These are phyloP conservation scores for Sanghuangporus baumii DNA, from an alignment of 1,284 basidiomycete genomes.

Conservation along the genomic window DNA sequence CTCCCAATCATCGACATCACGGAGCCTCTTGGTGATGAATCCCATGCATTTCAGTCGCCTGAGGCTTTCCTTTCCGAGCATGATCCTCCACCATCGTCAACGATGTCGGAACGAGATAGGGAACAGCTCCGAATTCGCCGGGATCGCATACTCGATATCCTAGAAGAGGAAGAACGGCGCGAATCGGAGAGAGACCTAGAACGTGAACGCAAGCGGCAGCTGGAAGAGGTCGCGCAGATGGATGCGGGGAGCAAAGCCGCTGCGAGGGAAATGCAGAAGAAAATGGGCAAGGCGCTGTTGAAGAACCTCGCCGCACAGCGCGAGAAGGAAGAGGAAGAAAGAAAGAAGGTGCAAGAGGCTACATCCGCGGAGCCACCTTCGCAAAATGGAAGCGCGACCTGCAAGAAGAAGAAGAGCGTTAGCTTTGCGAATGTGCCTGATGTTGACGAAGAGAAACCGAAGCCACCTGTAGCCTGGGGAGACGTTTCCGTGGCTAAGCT, in stretches of 20 bases:
- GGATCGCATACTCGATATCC: conserved; percentile 56
- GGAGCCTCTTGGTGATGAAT: conserved; percentile 38
- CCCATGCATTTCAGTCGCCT: conserved; percentile 16
- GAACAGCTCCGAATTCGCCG: conserved; percentile 41
- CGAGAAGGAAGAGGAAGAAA: conserved; percentile 33
- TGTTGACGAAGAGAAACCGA: conserved; percentile 20
- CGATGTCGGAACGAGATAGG: conserved; percentile 42
- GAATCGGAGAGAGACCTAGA: conserved; percentile 38
- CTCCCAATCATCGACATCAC: conserved; percentile 72
- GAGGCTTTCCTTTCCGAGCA: conserved; percentile 30
- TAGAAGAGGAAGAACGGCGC: conserved; percentile 63
- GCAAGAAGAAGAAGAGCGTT: conserved; percentile 51
- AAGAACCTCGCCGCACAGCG: conserved; percentile 38
- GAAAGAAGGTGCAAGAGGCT: conserved; percentile 26
- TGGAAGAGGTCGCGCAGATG: conserved; percentile 37
- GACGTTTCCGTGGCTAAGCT: conserved; percentile 46
- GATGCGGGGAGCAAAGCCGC: conserved; percentile 49
- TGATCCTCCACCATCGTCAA: conserved; percentile 40
- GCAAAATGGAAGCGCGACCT: conserved; percentile 21
- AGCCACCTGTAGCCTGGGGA: conserved; percentile 36
- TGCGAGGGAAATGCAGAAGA: conserved; percentile 61
- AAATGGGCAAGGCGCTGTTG: conserved; percentile 68
- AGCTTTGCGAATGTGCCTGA: conserved; percentile 47
- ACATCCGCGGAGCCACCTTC: background rate
- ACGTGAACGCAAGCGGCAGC: conserved; percentile 37